Percentiles rank a stretch among this genome's conserved stretches.
Evolutionary conservation across 768 basidiomycete species (phyloP).

Genomic region (Suillus occidentalis): DNA sequence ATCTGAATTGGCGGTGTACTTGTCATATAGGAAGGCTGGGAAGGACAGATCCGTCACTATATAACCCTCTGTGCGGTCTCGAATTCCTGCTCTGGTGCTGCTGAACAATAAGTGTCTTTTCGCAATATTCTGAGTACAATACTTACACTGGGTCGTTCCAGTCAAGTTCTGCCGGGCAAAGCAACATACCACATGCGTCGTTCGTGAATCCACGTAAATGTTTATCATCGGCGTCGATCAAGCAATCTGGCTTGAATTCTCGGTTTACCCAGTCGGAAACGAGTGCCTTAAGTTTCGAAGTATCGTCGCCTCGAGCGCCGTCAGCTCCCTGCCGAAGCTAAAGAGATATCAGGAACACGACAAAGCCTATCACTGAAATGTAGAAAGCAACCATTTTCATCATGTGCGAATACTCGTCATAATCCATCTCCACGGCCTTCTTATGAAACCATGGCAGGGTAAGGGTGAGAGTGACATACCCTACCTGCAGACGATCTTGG

Average conservation of each 20-base stretch:
- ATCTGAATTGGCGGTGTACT: too few relatives aligned
- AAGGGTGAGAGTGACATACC: background rate
- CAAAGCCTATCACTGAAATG: too few relatives aligned
- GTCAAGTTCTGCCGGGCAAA: background rate
- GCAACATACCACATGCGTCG: background rate
- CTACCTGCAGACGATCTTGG: background rate
- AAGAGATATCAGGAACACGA: background rate
- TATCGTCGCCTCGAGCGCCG: background rate
- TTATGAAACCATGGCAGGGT: background rate
- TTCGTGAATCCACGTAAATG: background rate
- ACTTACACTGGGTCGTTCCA: background rate
- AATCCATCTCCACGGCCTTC: background rate
- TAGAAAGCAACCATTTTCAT: too few relatives aligned
- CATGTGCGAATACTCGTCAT: background rate
- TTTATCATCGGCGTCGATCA: background rate
- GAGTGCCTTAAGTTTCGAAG: background rate
- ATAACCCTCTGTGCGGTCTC: too few relatives aligned
- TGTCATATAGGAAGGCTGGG: too few relatives aligned
- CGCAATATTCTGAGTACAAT: background rate
- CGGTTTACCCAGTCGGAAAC: background rate
- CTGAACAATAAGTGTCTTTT: too few relatives aligned
- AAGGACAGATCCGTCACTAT: too few relatives aligned
- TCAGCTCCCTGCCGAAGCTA: background rate
- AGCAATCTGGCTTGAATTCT: background rate
- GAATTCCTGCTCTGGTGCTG: too few relatives aligned